Conservation (phyloP, 257 asterid genomes). For the Penstemon eatonii region DNA sequence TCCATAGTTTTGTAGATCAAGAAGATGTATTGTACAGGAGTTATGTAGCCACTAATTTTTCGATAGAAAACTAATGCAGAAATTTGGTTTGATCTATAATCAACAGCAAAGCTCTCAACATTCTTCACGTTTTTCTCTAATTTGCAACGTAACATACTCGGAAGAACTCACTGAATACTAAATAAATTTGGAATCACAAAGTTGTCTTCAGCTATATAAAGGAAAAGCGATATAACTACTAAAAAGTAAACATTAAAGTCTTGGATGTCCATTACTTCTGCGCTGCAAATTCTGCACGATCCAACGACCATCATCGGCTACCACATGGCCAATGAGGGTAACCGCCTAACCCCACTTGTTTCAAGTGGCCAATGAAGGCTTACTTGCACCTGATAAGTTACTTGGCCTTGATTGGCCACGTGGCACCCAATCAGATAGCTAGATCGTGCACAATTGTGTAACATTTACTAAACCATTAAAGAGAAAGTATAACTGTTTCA, state of each 20-base stretch:
- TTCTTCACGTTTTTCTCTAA: neutral
- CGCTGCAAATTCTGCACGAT: too few relatives aligned
- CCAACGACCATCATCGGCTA: too few relatives aligned
- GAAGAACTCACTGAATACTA: neutral
- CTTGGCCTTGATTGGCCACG: too few relatives aligned
- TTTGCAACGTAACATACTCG: neutral
- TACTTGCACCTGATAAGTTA: too few relatives aligned
- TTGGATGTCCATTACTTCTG: neutral
- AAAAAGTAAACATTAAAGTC: neutral
- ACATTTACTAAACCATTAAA: neutral
- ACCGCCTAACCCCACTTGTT: too few relatives aligned
- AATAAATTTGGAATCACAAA: neutral
- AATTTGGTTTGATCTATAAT: conserved; percentile 15
- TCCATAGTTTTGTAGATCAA: conserved; percentile 49
- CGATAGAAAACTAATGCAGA: conserved; percentile 17
- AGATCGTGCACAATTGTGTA: too few relatives aligned
- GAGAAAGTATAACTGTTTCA: neutral
- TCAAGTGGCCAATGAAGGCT: too few relatives aligned
- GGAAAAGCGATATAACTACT: neutral
- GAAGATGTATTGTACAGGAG: conserved; percentile 29
- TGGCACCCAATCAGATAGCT: too few relatives aligned
- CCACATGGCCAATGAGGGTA: too few relatives aligned
- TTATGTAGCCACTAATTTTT: conserved; percentile 26
- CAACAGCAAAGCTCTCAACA: neutral
- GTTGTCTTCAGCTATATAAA: neutral